Evolutionary conservation across 495 filamentous ascomycete genomes (phyloP), one percentile per base, ranked within the genome.

Genomic region (Penicillium mononematosum): DNA sequence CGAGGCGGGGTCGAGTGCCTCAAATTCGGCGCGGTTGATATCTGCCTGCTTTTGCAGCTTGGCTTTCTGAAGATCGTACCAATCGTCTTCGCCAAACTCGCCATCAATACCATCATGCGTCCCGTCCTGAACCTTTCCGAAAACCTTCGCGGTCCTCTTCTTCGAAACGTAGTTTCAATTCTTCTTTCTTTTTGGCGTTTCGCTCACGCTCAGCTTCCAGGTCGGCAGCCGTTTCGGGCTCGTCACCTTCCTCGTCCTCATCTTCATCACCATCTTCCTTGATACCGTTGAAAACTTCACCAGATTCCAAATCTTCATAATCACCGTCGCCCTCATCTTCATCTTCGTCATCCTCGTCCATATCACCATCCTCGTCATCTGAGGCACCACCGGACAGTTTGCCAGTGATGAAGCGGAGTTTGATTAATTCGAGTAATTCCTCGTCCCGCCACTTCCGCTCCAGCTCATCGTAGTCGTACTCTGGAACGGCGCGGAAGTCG

Each of bases 51-150:
- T 97, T 70, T 97, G 88, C 57, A 98, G 82, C 63, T 88, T 82
- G 24, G 95, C 91, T 70, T 98, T 98, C 66, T 98, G 95, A 24
- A 89, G 81, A 67, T 98, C 92, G 68, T 98, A 98, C 95, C 95
- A 98, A 43, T 98, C 91, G 64, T 98, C 94, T 73, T 98, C 92
- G 32, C 91, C 95, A 64, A 96, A 98, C 65, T 94, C 84, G 45
- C 83, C 80, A 39, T 91, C 81, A 0, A 63, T 66, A 16, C 79
- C 79, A 17, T 80, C 85, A 29, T 87, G 81, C 20, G 84, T 83
- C 43, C 85, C 83, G 12, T 89, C 84, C 62, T 91, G 90, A 63
- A 90, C 89, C 63, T 96, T 96, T 22, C 84, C 84, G 63, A 96
- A 90, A 90, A 0, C 94, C 94, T 70, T 98, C 94, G 16, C 88